A percentile compares a stretch with the other conserved stretches of the same genome.
phyloP scores from a whole-genome alignment of 75 land plant genomes.

The Pseudotsuga menziesii region DNA sequence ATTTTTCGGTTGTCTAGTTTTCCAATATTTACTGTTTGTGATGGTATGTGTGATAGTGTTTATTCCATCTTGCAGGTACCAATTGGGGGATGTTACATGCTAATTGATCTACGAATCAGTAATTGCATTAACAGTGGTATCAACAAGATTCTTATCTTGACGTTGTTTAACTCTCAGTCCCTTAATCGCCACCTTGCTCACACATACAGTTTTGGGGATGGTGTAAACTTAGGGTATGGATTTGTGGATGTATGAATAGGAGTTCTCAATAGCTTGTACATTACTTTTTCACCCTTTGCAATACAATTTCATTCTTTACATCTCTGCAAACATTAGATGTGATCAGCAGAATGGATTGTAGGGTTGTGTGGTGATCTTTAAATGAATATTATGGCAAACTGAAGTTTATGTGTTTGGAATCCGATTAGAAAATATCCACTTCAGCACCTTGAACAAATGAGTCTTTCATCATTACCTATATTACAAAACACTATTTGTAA shows the following conservation, averaged over 20 bases:
- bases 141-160: slow-evolving; percentile 67
- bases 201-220: slow-evolving; percentile 64
- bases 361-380: too few species aligned
- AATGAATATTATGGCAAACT: too few species aligned
- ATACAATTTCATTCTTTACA: neutral
- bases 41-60: neutral
- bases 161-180: slow-evolving; percentile 76
- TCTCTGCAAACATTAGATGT: neutral
- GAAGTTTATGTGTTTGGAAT: too few species aligned
- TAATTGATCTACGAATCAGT: slow-evolving; percentile 81
- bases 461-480: too few species aligned
- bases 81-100: slow-evolving; percentile 74
- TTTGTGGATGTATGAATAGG: slow-evolving; percentile 64
- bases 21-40: neutral
- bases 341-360: neutral
- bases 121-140: slow-evolving; percentile 85
- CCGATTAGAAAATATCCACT: too few species aligned
- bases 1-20: neutral
- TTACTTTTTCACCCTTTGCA: neutral
- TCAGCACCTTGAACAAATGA: too few species aligned
- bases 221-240: slow-evolving; percentile 74
- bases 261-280: neutral
- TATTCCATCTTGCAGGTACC: slow-evolving; percentile 46
- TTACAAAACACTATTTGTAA: too few species aligned
- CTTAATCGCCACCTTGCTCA: slow-evolving; percentile 73